phyloP scores from a whole-genome alignment of 2,329 filamentous ascomycete species.

The Pezicula radicicola region DNA sequence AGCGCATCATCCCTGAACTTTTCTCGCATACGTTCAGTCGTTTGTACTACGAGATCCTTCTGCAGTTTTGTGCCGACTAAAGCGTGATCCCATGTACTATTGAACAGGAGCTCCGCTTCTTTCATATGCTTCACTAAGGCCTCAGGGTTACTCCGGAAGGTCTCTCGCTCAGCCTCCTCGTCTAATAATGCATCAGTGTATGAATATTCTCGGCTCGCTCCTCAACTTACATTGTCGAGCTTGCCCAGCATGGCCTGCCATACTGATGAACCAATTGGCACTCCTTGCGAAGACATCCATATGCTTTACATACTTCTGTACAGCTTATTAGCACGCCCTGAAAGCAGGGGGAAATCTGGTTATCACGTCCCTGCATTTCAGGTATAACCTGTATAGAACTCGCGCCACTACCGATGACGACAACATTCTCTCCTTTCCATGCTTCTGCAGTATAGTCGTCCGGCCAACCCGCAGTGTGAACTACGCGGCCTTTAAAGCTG shows the following conservation, averaged over 20 bases:
- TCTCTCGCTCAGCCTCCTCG: neutral
- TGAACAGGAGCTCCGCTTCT: constrained; percentile 32
- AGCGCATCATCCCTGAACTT: neutral
- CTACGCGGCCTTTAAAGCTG: constrained; percentile 19
- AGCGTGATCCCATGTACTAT: constrained; percentile 37
- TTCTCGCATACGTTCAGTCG: neutral
- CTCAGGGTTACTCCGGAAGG: constrained; percentile 35
- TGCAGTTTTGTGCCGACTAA: neutral
- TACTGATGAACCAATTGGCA: constrained; percentile 17
- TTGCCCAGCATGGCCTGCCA: constrained; percentile 40
- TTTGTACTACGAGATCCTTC: neutral
- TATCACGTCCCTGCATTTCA: neutral
- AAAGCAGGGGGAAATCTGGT: neutral
- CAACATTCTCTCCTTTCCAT: neutral
- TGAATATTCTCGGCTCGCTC: neutral
- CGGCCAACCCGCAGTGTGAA: constrained; percentile 52
- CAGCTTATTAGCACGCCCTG: neutral
- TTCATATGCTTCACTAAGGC: neutral
- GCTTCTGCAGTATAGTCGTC: constrained; percentile 6
- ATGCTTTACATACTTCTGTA: neutral
- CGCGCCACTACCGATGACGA: neutral
- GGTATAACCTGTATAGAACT: neutral
- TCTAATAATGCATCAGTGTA: neutral
- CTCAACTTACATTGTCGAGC: constrained; percentile 19
- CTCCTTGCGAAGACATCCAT: neutral